Base-by-base conservation (phyloP, 2,329 filamentous ascomycete species). In the Trichoderma sp. region DNA sequence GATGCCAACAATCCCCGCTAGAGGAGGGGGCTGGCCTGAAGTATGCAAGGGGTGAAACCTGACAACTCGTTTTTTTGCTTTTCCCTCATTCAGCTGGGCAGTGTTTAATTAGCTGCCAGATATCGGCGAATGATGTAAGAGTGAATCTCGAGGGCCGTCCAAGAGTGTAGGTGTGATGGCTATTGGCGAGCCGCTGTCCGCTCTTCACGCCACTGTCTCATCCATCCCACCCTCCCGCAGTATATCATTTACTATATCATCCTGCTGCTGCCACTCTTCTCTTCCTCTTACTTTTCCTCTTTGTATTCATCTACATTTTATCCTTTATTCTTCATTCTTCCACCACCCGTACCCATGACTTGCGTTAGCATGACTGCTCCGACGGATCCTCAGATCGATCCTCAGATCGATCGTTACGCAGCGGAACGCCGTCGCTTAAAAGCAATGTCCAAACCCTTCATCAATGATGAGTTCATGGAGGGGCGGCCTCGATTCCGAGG, bases 151-250 rank as follows among this genome's bases (percentile, higher is more conserved):
- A 67, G 64, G 50, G 50, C 11, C 64, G 64, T 36, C 39, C 39
- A 9, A 17, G 32, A 58, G 50, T 53, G 26, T 13, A 26, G 23
- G 32, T 28, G 64, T 67, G 28, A 15, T 58, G 32, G 64, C 32
- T 39, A n/a, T 28, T 43, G 11, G 9, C 17, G 64, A 57, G 64
- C 20, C 15, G 64, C 30, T 53, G 26, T 43, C 32, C 50, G 12
- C 26, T 23, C 5, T 23, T n/a, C 23, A 67, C 57, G 64, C 64
- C 61, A 64, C 63, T 67, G 64, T 67, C 64, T 67, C 47, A 67
- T 57, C 30, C 64, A 57, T 28, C 30, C n/a, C 23, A 20, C 47
- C 58, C 64, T 32, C 36, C 4, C 20, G 20, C 3, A 39, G 32
- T 11, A 36, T 39, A 9, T 62, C 58, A 23, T 62, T 55, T 13